Evolutionary conservation across 164 flowering plant genomes (phyloP), one percentile per base, ranked within the genome.

Genomic region (Dillenia suffruticosa): DNA sequence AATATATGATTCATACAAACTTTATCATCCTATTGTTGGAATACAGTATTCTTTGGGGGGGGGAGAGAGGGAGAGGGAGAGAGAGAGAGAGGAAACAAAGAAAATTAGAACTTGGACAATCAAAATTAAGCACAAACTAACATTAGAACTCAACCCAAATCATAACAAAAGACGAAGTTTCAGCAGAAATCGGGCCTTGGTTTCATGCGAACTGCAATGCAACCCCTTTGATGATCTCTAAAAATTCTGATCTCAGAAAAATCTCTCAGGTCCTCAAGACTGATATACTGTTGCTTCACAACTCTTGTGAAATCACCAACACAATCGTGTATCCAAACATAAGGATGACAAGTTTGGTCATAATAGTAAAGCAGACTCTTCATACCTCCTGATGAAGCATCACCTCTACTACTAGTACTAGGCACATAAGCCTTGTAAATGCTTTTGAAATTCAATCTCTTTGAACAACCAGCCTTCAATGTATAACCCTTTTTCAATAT

Each of bases 231-330:
- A 69, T 79, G 85, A 59, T 90, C 95, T 62, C 92, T 81, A 44
- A 72, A 80, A 51, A 90, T 74, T 61, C 75, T 83, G 59, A 90
- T 86, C 76, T 88, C 97, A 43, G 88, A 86, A 58, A 52, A 86
- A 49, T 88, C 86, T 57, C 88, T 82, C 73, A 88, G 70, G 46
- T 90, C 97, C 48, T 88, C 91, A 51, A 88, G 83, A 56, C 97
- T 84, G 8, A 90, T 63, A 26, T 84, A 90, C 63, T 90, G 97
- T 59, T 90, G 95, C 81, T 85, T 88, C 54, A 86, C 95, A 87
- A 82, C 79, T 60, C 92, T 79, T 2, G 78, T 56, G 15, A 79
- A 81, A 46, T 80, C 87, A 40, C 86, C 74, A 4, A 83, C 79
- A 15, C 74, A 68, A 26, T 90, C 97, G 57, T 86, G 85, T 6